These are phyloP conservation scores for Citrus medica DNA, from an alignment of 345 rosid species.

Conservation along the genomic window DNA sequence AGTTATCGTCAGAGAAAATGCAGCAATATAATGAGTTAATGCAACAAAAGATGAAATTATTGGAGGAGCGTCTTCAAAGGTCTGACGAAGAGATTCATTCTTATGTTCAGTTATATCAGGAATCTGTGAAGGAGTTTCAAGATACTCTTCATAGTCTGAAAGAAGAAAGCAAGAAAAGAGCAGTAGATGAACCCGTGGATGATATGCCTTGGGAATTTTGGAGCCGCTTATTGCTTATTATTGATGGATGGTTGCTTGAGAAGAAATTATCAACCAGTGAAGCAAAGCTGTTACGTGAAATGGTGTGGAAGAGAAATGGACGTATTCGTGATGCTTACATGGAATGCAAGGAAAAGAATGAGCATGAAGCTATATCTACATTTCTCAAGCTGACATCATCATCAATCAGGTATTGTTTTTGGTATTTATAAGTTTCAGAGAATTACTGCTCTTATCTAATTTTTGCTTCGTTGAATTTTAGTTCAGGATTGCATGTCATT, in stretches of 20 bases:
- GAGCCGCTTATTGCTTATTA: conserved; percentile 73
- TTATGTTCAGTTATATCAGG: conserved; percentile 73
- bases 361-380: conserved; percentile 53
- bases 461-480: conserved; percentile 45
- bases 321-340: conserved; percentile 55
- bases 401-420: conserved; percentile 50
- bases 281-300: conserved; percentile 71
- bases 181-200: conserved; percentile 59
- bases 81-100: conserved; percentile 88
- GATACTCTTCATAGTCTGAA: conserved; percentile 72
- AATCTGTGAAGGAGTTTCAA: conserved; percentile 80
- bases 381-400: conserved; percentile 64
- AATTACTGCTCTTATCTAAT: conserved; percentile 20
- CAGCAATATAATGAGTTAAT: conserved; percentile 78
- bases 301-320: conserved; percentile 81
- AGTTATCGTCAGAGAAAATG: conserved; percentile 65
- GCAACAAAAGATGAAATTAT: conserved; percentile 76
- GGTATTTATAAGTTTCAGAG: background rate
- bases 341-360: conserved; percentile 63
- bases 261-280: conserved; percentile 60
- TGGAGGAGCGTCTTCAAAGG: conserved; percentile 78
- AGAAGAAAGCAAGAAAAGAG: conserved; percentile 71
- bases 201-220: conserved; percentile 91
- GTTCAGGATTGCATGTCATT: conserved; percentile 79
- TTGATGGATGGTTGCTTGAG: conserved; percentile 98